phyloP scores from a whole-genome alignment of 805 yeast genomes.

The Candida vaughaniae region DNA sequence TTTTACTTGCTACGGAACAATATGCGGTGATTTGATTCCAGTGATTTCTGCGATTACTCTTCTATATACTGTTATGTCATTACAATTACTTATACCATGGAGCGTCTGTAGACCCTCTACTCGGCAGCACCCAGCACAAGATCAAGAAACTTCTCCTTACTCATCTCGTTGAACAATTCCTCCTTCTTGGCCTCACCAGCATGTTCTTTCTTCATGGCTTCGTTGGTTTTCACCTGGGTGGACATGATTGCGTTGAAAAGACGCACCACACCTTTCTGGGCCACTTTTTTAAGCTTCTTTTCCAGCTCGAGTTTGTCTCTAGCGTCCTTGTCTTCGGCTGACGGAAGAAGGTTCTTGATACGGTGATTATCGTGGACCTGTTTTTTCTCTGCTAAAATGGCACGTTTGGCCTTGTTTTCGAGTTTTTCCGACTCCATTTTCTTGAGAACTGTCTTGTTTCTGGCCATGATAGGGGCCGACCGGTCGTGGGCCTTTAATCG shows the following conservation, averaged over 20 bases:
- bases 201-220: slow-evolving; percentile 47
- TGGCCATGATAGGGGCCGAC: slow-evolving; percentile 84
- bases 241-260: slow-evolving; percentile 80
- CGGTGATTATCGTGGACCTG: slow-evolving; percentile 65
- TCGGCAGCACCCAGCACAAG: slow-evolving; percentile 44
- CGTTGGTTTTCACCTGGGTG: slow-evolving; percentile 64
- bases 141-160: slow-evolving; percentile 88
- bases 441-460: slow-evolving; percentile 69
- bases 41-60: no score
- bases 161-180: slow-evolving; percentile 68
- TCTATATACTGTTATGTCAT: no score
- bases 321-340: slow-evolving; percentile 54
- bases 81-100: no score
- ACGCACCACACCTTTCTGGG: slow-evolving; percentile 84
- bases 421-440: slow-evolving; percentile 78
- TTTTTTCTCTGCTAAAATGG: slow-evolving; percentile 69
- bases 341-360: slow-evolving; percentile 64
- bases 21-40: no score
- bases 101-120: not conserved
- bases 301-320: slow-evolving; percentile 66
- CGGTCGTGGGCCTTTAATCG: slow-evolving; percentile 86
- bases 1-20: no score
- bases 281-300: slow-evolving; percentile 68
- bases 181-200: slow-evolving; percentile 52
- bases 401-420: slow-evolving; percentile 78